Base-by-base conservation (phyloP, 78 protist species). In the Dictyostelium firmibasis region DNA sequence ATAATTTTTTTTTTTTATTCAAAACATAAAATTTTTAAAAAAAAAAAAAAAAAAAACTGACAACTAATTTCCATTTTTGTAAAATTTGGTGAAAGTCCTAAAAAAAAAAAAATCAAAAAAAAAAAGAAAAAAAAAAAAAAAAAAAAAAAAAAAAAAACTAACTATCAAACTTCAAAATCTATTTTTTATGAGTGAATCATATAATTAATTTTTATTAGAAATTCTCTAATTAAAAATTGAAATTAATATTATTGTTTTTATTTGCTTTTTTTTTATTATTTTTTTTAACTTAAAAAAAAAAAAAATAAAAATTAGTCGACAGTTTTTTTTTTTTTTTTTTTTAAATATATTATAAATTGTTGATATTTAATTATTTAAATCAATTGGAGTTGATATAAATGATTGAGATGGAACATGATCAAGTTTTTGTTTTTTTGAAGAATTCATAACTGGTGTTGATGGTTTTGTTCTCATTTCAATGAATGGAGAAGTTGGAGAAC, bases 401-500 rank as follows among this genome's bases (percentile, higher is more conserved):
- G 67, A 20, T 57, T 16, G 67, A 20, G 43, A 72, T 16, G 79
- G 43, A 16, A 72, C 38, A 33, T 72, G 79, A 72, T 72, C 79
- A 18, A 72, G 29, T 72, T 72, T 72, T 72, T 72, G 79, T 72
- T 72, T 72, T 72, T 72, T 72, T 67, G 35, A 11, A 27, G 35
- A 67, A 11, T 67, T 67, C 33, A 67, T 27, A 33, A 29, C 35
- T 29, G 79, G 43, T 16, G 47, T 72, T 11, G 79, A 72, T 33
- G 60, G 60, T 41, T 25, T 23, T 18, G 44, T 50, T 31, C 86
- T n/a, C 94, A 89, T 89, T 89, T 89, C 94, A 67, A 89, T 89
- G 43, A 89, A 89, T 20, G 94, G 94, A 9, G 94, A 89, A 35
- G 94, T 89, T 31, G 86, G 86, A 1, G 87, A 81, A 47, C 86